Evolutionary conservation across 306 rosid genomes (phyloP), one percentile per base, ranked within the genome.

Genomic region (Begonia loranthoides): DNA sequence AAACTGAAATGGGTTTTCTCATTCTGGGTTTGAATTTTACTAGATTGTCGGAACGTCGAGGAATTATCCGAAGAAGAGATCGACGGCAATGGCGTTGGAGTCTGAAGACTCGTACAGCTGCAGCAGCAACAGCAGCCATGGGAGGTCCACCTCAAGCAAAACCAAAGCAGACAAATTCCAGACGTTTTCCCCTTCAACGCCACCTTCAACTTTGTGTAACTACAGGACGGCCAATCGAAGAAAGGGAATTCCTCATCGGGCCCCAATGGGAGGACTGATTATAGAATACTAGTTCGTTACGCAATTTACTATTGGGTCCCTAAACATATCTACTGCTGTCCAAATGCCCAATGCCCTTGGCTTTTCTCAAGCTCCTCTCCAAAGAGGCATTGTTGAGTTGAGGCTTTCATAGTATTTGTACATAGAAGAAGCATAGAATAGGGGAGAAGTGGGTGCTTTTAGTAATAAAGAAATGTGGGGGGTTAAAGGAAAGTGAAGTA

Each of bases 211-310:
- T 63, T 76, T 93, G 1, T 81, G 63, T 43, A 86, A 63, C 62
- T 79, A 76, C 78, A 70, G 87, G 65, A 83, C 93, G 9, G 82
- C 96, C 51, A 92, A 87, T 70, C 72, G 96, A 51, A 73, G 99
- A 64, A 92, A 92, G 87, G 99, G 99, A 34, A 92, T 92, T 28
- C 99, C 99, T 0, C 96, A 83, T 70, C 62, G 99, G 38, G 86
- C 96, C 45, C 99, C 96, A 39, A 70, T 92, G 87, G 96, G 93
- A 50, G 97, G 84, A 49, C 82, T 89, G 53, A 63, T 81, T 51
- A 75, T 84, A 63, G 87, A 82, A 63, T 85, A 82, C 33, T 92
- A 68, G 73, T 68, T 69, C 65, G 70, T 78, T 76, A 65, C 79
- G 28, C 51, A 59, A 19, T 58, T 69, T 55, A 28, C 36, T 7